phyloP scores from a whole-genome alignment of 345 rosid species.

The Eucalyptus pauciflora region DNA sequence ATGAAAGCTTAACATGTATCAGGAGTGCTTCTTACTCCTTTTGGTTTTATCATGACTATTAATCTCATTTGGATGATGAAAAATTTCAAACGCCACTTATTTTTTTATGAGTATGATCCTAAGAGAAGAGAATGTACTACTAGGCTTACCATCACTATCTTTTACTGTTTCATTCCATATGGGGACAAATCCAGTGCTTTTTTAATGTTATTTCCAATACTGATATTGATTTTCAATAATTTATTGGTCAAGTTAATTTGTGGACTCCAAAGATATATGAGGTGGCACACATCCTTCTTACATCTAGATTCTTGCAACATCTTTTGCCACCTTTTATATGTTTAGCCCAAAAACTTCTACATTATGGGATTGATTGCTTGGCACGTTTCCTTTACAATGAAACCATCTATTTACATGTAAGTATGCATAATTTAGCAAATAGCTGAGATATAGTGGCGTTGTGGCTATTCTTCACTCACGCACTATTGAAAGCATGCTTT shows the following conservation, averaged over 20 bases:
- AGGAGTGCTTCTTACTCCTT: background rate
- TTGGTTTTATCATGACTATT: background rate
- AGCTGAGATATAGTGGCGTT: background rate
- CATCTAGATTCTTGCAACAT: background rate
- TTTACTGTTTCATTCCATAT: background rate
- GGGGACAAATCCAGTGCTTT: background rate
- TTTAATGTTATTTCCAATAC: background rate
- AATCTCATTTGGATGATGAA: background rate
- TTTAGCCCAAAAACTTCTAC: background rate
- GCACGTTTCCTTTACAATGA: background rate
- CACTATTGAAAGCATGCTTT: background rate
- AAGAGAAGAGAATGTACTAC: background rate
- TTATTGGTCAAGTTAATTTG: background rate
- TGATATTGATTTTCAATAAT: background rate
- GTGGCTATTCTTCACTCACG: background rate
- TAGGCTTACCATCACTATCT: background rate
- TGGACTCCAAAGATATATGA: background rate
- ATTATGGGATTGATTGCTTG: background rate
- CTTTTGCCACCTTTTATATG: background rate
- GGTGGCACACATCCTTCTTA: background rate
- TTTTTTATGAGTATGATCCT: background rate
- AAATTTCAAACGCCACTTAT: background rate
- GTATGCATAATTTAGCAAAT: background rate
- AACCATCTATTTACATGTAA: background rate
- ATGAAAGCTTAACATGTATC: background rate